Conservation (phyloP, 257 asterid species). For the Coffea canephora region DNA sequence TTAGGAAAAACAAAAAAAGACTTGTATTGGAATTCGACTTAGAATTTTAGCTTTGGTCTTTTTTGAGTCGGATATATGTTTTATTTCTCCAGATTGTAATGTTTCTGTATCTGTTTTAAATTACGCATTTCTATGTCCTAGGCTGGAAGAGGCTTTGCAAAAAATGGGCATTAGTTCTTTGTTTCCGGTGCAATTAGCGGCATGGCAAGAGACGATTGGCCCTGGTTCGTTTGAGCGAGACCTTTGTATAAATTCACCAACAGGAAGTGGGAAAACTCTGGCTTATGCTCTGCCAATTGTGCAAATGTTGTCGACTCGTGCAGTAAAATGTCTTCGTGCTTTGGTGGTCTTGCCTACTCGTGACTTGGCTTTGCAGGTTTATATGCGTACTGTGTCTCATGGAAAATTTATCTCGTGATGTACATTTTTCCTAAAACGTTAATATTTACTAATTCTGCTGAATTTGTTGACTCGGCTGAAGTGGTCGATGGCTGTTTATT, state of each 20-base stretch:
- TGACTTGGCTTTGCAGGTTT: slow-evolving; percentile 88
- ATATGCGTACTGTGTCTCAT: not conserved
- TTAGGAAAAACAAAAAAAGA: not conserved
- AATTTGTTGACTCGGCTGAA: not conserved
- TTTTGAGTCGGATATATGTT: not conserved
- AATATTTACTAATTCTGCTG: not conserved
- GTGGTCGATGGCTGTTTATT: not conserved
- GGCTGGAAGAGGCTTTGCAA: slow-evolving; percentile 64
- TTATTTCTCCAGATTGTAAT: not conserved
- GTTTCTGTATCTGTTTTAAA: slow-evolving; percentile 1
- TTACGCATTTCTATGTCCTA: slow-evolving; percentile 24
- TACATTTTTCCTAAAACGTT: not conserved
- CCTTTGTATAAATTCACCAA: slow-evolving; percentile 81
- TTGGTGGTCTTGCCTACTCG: slow-evolving; percentile 92
- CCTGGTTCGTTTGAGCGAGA: slow-evolving; percentile 85
- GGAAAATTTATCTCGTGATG: not conserved
- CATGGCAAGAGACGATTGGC: slow-evolving; percentile 91
- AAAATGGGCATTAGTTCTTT: slow-evolving; percentile 63
- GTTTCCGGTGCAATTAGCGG: slow-evolving; percentile 86
- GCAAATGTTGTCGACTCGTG: slow-evolving; percentile 65
- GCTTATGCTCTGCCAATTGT: slow-evolving; percentile 88
- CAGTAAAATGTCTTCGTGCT: slow-evolving; percentile 77
- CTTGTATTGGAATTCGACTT: not conserved
- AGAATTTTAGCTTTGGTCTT: not conserved
- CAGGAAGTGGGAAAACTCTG: slow-evolving; percentile 94